Evolutionary conservation across 2,329 filamentous ascomycete genomes (phyloP).

Genomic region (Colletotrichum tropicicola): DNA sequence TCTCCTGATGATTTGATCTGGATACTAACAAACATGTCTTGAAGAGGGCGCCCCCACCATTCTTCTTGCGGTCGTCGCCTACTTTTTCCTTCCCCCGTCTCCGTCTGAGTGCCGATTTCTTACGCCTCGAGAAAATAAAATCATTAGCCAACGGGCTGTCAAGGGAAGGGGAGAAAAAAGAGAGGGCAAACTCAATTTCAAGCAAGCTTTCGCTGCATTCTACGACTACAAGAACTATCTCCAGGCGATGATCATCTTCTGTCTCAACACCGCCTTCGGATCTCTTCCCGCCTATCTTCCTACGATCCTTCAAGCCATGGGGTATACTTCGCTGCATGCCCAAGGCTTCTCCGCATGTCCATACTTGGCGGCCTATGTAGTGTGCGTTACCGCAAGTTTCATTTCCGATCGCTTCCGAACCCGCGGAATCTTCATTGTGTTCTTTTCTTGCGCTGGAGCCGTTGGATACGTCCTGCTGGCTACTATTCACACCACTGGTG

Average conservation of each 20-base stretch:
- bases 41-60: slow-evolving; percentile 67
- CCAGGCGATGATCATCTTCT: slow-evolving; percentile 50
- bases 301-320: slow-evolving; percentile 71
- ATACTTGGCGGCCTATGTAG: slow-evolving; percentile 72
- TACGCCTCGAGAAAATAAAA: slow-evolving; percentile 63
- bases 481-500: slow-evolving; percentile 52
- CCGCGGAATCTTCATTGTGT: slow-evolving; percentile 67
- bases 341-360: slow-evolving; percentile 79
- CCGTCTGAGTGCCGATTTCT: slow-evolving; percentile 63
- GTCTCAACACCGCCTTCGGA: slow-evolving; percentile 45
- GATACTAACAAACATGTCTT: background rate
- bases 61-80: slow-evolving; percentile 61
- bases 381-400: slow-evolving; percentile 68
- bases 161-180: slow-evolving; percentile 54
- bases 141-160: slow-evolving; percentile 63
- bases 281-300: slow-evolving; percentile 70
- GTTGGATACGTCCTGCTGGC: slow-evolving; percentile 74
- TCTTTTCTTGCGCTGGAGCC: slow-evolving; percentile 64
- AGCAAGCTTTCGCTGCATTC: slow-evolving; percentile 57
- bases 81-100: slow-evolving; percentile 62
- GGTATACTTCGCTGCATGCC: slow-evolving; percentile 71
- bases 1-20: background rate
- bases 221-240: slow-evolving; percentile 60
- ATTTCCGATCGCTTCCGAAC: slow-evolving; percentile 73
- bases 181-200: slow-evolving; percentile 52